Base-by-base conservation (phyloP, 495 filamentous ascomycete genomes). In the Aspergillus sclerotioniger region DNA sequence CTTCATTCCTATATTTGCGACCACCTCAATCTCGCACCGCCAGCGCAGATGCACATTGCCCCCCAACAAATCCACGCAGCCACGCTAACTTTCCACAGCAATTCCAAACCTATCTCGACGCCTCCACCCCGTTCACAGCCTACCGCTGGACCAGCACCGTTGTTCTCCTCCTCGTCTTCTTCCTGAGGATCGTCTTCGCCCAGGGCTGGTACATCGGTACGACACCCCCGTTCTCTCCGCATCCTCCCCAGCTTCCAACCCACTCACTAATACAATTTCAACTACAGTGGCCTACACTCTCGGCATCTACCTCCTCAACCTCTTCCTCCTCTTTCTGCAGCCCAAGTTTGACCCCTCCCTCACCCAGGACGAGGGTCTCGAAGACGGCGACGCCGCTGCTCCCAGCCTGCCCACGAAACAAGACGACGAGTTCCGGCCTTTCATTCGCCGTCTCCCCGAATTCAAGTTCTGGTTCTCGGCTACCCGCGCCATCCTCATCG, bases 381-480 rank as follows among this genome's bases (percentile, higher is more conserved):
- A 98, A 70, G 93, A 96, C 67, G 94, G 94, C 60, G 81, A 89
- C 8, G 84, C 85, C 12, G 85, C 84, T 10, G 85, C 68, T 80
- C 71, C 76, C 46, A 80, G 82, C 31, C 86, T 98, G 13, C 94
- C 94, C 8, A 96, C 91, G 37, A 96, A 96, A 77, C 84, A 91
- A 62, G 91, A 96, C 69, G 91, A 98, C 62, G 94, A 98, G 77
- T 98, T 98, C 80, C 84, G 91, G 39, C 94, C 94, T 3, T 98
- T 98, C 69, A 96, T 98, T 71, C 82, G 94, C 62, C 84, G 94
- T 45, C 85, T 98, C 20, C 94, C 94, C 21, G 94, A 98, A 77
- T 98, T 98, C 84, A 98, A 98, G 82, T 98, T 98, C 84, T 98
- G 94, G 94, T 87, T 97, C 72, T 85, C 88, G 52, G 92, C 92